Conservation (phyloP, 106 monocot species). For the Alisma plantagoaquatica region DNA sequence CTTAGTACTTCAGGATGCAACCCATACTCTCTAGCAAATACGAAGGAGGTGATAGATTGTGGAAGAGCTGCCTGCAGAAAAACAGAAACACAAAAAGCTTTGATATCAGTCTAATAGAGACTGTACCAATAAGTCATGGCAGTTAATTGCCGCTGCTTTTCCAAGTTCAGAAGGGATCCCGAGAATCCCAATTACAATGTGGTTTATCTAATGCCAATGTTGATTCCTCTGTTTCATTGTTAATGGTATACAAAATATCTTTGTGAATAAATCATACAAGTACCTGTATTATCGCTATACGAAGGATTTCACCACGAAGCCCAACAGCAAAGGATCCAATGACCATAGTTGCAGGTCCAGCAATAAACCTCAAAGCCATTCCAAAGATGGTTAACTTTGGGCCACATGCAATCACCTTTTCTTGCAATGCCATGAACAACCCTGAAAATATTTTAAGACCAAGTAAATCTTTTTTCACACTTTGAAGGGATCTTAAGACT, state of each 20-base stretch:
- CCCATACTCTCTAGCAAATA: conserved; percentile 58
- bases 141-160: too few relatives aligned
- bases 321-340: conserved; percentile 50
- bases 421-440: conserved; percentile 81
- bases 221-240: too few relatives aligned
- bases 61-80: conserved; percentile 68
- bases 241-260: too few relatives aligned
- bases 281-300: conserved; percentile 75
- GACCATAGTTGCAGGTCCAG: conserved; percentile 61
- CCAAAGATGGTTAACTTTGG: conserved; percentile 23
- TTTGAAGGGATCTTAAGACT: not conserved
- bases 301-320: conserved; percentile 51
- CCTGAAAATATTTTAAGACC: too few relatives aligned
- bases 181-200: too few relatives aligned
- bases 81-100: too few relatives aligned
- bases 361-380: conserved; percentile 54
- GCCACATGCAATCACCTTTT: conserved; percentile 63
- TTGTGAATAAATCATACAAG: not conserved
- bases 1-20: conserved; percentile 66
- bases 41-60: conserved; percentile 56
- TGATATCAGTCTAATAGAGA: too few relatives aligned
- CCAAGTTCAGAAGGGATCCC: too few relatives aligned
- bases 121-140: too few relatives aligned
- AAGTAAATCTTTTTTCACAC: too few relatives aligned
- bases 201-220: too few relatives aligned